Conservation (phyloP, 768 basidiomycete genomes). For the Lactarius quietus region DNA sequence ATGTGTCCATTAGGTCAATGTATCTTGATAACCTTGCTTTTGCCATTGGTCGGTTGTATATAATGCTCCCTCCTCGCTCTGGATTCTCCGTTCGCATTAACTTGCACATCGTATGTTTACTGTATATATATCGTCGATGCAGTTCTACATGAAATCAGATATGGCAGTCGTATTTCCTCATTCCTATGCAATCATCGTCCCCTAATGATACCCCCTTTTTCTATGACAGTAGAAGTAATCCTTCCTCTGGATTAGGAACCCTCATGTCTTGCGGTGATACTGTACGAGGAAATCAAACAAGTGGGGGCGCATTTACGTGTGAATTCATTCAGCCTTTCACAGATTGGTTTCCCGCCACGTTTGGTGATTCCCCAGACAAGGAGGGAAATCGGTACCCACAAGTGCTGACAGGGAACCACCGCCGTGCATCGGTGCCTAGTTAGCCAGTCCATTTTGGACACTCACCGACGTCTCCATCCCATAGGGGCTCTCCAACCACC, state of each 20-base stretch:
- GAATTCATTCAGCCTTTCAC: constrained; percentile 3
- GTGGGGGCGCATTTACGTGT: constrained; percentile 15
- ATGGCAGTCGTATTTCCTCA: constrained; percentile 10
- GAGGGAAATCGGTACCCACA: no score
- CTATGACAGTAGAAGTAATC: neutral
- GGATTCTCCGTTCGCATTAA: constrained; percentile 8
- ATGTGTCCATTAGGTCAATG: constrained; percentile 13
- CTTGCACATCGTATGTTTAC: constrained; percentile 13
- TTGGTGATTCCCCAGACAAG: constrained; percentile 1
- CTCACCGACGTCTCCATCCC: neutral
- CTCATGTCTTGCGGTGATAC: neutral
- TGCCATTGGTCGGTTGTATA: constrained; percentile 19
- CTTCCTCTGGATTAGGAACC: neutral
- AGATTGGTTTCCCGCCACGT: constrained; percentile 3
- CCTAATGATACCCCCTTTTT: constrained; percentile 3
- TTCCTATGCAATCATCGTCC: neutral
- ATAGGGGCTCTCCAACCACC: neutral
- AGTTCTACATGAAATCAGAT: constrained; percentile 1
- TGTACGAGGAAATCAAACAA: neutral
- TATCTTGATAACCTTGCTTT: constrained; percentile 6
- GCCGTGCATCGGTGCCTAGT: constrained; percentile 8
- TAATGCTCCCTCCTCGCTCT: constrained; percentile 9
- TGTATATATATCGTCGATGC: constrained; percentile 15
- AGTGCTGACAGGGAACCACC: constrained; percentile 2
- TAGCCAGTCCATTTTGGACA: neutral